phyloP scores from a whole-genome alignment of 176 grass and related monocot genomes.

The Puccinellia tenuiflora region DNA sequence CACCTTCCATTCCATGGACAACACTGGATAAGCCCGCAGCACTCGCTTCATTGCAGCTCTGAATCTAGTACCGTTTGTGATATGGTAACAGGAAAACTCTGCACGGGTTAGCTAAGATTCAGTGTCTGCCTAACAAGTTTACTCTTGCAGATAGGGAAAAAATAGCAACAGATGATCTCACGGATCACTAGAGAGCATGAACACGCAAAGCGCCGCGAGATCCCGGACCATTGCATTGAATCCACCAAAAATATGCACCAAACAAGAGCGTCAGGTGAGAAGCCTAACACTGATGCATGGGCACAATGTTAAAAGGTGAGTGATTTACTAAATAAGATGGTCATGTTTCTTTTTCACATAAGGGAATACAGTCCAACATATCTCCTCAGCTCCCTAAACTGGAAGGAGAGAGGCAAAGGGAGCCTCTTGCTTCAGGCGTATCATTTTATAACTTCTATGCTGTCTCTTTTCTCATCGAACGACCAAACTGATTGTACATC shows the following conservation, averaged over 20 bases:
- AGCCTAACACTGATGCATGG: slow-evolving; percentile 4
- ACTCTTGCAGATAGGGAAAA: too few relatives aligned
- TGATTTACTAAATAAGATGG: slow-evolving; percentile 31
- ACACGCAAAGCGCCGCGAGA: background rate
- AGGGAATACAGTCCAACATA: slow-evolving; percentile 38
- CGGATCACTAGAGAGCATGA: background rate
- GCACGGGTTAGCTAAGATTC: background rate
- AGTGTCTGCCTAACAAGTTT: background rate
- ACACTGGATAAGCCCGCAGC: too few relatives aligned
- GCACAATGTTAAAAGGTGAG: slow-evolving; percentile 24
- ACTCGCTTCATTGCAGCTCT: background rate
- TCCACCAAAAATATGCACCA: slow-evolving; percentile 5
- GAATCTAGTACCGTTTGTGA: background rate
- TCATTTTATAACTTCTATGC: slow-evolving; percentile 37
- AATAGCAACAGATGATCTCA: background rate
- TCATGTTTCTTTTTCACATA: slow-evolving; percentile 19
- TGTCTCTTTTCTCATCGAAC: slow-evolving; percentile 56
- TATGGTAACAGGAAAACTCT: background rate
- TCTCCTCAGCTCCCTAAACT: slow-evolving; percentile 15
- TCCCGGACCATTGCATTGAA: slow-evolving; percentile 17
- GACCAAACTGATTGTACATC: slow-evolving; percentile 76
- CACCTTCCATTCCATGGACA: too few relatives aligned
- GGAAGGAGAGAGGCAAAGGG: slow-evolving; percentile 27
- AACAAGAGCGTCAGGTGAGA: background rate
- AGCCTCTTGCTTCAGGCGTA: slow-evolving; percentile 21